A percentile compares a stretch with the other conserved stretches of the same genome.
These are phyloP conservation scores for Dichomitus squalens DNA, from an alignment of 1,284 basidiomycete species.

Conservation along the genomic window DNA sequence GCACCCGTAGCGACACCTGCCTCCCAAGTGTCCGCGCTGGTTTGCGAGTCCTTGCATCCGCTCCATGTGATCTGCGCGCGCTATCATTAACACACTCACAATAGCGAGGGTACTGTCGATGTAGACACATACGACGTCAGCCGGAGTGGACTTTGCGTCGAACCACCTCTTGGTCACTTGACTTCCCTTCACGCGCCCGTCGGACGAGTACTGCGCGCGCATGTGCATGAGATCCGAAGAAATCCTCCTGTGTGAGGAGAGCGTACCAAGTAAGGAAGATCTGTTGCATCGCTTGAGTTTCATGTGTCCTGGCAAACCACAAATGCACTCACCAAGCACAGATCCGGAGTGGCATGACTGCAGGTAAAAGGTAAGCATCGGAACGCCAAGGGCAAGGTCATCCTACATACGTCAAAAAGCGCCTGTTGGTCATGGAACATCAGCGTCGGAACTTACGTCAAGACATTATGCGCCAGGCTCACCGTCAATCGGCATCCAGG, in stretches of 20 bases:
- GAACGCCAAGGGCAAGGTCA: not conserved
- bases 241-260: not conserved
- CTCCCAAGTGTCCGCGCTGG: slow-evolving; percentile 87
- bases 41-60: slow-evolving; percentile 93
- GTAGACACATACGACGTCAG: slow-evolving; percentile 49
- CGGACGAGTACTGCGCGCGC: slow-evolving; percentile 55
- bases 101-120: not conserved
- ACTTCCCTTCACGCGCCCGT: slow-evolving; percentile 56
- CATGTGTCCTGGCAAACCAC: not conserved
- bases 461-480: slow-evolving; percentile 29
- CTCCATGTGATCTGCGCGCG: slow-evolving; percentile 77
- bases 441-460: not conserved
- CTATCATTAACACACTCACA: not conserved
- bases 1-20: slow-evolving; percentile 85
- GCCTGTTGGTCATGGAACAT: slow-evolving; percentile 43
- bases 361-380: slow-evolving; percentile 6
- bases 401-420: slow-evolving; percentile 63
- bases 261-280: slow-evolving; percentile 63
- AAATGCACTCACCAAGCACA: slow-evolving; percentile 48
- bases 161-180: slow-evolving; percentile 43
- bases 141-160: slow-evolving; percentile 39
- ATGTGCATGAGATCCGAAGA: not conserved
- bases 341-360: slow-evolving; percentile 70
- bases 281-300: slow-evolving; percentile 33
- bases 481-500: slow-evolving; percentile 72